Evolutionary conservation across 225 moss, liverwort and hornwort species (phyloP), one percentile per base, ranked within the genome.

Genomic region (Pleurozium schreberi): DNA sequence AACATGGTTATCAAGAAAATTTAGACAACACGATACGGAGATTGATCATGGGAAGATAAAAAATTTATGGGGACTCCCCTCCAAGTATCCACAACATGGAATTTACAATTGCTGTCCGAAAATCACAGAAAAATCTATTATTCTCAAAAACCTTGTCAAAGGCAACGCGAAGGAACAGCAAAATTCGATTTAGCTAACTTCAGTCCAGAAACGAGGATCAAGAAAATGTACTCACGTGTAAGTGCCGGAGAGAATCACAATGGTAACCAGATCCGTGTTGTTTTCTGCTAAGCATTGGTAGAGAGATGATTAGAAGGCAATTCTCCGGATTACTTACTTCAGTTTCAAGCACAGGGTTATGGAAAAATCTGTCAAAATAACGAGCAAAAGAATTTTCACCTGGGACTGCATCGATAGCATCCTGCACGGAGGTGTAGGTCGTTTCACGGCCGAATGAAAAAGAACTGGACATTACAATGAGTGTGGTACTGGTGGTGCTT

Each of bases 371-470:
- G 76, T 52, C 22, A 85, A 86, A 83, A 63, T 23, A 79, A 70
- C 22, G 55, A 81, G 47, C 19, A 18, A 22, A 52, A 10, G 3
- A 49, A 63, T 62, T 64, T 27, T 64, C 83, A 83, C 86, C 91
- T 79, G 92, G 93, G 62, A 95, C 92, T 75, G 95, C 93, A 62
- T 95, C 93, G 68, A 95, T 91, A 52, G 95, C 95, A 88, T 90
- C 91, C 85, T 95, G 95, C 84, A 95, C 91, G 38, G 90, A 92
- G 27, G 91, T 83, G 90, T 88, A 94, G 58, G 63, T 63, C 42
- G 92, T 90, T 53, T 86, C 80, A 52, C 63, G 70, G 45, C 94
- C 93, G 6, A 85, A 86, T 69, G 61, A 47, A 59, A 82, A 92
- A 58, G 87, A 89, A 26, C 30, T 55, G 61, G 84, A 42, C 73